Evolutionary conservation across 495 filamentous ascomycete genomes (phyloP).

Genomic region (Baudoinia panamericana): DNA sequence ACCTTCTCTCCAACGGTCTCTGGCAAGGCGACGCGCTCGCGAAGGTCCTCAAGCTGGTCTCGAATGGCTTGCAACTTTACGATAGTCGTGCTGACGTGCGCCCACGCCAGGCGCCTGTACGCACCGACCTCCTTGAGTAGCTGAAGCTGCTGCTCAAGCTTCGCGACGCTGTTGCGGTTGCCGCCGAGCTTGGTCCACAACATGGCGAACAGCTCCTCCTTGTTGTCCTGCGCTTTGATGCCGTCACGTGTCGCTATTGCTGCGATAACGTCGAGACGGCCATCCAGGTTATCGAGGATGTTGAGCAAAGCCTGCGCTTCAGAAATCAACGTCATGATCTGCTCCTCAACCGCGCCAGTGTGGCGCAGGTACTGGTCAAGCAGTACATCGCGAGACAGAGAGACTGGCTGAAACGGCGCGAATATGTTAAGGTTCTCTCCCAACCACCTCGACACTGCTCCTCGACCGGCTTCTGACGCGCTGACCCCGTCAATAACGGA

Average conservation of each 20-base stretch:
- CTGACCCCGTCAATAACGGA: conserved; percentile 37
- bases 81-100: conserved; percentile 46
- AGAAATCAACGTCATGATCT: conserved; percentile 48
- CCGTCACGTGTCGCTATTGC: conserved; percentile 47
- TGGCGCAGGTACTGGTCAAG: conserved; percentile 48
- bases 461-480: conserved; percentile 27
- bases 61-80: conserved; percentile 54
- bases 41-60: conserved; percentile 50
- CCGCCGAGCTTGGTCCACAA: conserved; percentile 61
- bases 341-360: conserved; percentile 48
- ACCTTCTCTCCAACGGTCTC: conserved; percentile 41
- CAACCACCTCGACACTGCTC: conserved; percentile 32
- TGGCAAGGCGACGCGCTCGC: conserved; percentile 50
- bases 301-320: conserved; percentile 49
- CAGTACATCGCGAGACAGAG: conserved; percentile 38
- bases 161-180: conserved; percentile 41
- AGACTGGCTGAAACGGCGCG: conserved; percentile 43
- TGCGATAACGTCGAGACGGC: conserved; percentile 48
- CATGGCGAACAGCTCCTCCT: conserved; percentile 46
- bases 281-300: conserved; percentile 47
- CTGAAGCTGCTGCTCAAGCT: conserved; percentile 42
- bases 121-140: conserved; percentile 44
- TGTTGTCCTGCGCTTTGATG: conserved; percentile 34
- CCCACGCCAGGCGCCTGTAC: conserved; percentile 47
- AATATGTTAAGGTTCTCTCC: conserved; percentile 34